Base-by-base conservation (phyloP, 1,284 basidiomycete species). In the Coniophora puteana region DNA sequence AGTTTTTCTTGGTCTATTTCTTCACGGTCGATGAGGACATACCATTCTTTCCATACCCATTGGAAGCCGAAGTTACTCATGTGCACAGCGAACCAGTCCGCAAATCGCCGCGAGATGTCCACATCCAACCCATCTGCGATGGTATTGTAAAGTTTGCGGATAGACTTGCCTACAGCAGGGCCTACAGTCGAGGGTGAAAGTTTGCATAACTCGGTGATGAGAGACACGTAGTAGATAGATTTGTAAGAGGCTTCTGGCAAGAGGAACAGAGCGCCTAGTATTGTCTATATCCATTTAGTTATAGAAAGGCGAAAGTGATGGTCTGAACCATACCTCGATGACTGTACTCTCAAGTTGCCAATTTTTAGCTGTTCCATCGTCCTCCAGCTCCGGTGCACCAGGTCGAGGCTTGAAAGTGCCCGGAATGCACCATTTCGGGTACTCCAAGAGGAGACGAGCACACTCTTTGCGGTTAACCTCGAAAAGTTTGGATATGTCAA, bases 31-130 rank as follows among this genome's bases (percentile, higher is more conserved):
- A 36, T 41, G 16, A 30, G 16, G 22, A 65, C 80, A 32, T 48
- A 93, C 95, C 96, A 99, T 74, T 99, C 96, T 56, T 93, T 93
- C 96, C 96, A 99, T n/a, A 94, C 93, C 96, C 96, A 99, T 53
- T 86, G 83, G 68, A 98, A 99, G 16, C 87, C 88, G 64, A 99
- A 99, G 67, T 99, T 99, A 53, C 89, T 93, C 77, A 99, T 87
- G 55, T 99, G 96, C 2, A 90, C 76, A 5, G 91, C 80, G 55
- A 98, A 97, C 96, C 96, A 99, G 51, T 96, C 93, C 0, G 89
- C 80, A 45, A 93, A 88, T 16, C 92, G 73, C 41, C 83, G 74
- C 0, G 86, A 72, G 33, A 90, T 69, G 52, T 96, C 94, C 4
- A 89, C 80, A 50, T 97, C 94, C 26, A 97, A 70, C 1, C 88